Evolutionary conservation across 192 early-diverging fungal species (phyloP).

Genomic region (Backusella australiensis): DNA sequence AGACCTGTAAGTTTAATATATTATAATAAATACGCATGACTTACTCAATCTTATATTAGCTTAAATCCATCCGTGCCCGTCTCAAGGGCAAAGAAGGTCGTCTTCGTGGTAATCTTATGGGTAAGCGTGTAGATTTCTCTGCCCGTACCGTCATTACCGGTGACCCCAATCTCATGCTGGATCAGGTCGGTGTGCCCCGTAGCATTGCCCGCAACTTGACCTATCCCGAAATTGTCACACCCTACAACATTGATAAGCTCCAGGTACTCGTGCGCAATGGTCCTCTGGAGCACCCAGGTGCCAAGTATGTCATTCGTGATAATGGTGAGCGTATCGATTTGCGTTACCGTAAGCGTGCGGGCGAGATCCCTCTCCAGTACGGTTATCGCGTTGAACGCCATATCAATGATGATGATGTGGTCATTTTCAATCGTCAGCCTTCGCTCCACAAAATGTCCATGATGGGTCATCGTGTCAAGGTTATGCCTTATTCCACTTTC

Average conservation of each 20-base stretch:
- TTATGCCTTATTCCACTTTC: slow-evolving; percentile 99
- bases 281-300: slow-evolving; percentile 91
- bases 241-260: slow-evolving; percentile 90
- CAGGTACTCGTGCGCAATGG: slow-evolving; percentile 89
- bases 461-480: slow-evolving; percentile 97
- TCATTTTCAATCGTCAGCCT: slow-evolving; percentile 99
- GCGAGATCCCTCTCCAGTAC: slow-evolving; percentile 78
- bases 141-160: slow-evolving; percentile 99
- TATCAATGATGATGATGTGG: slow-evolving; percentile 90
- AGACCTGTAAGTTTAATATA: slow-evolving; percentile 67
- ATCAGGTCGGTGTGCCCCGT: slow-evolving; percentile 97
- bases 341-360: slow-evolving; percentile 77
- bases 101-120: slow-evolving; percentile 99
- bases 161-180: slow-evolving; percentile 96
- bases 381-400: slow-evolving; percentile 84
- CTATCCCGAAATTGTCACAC: slow-evolving; percentile 95
- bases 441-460: slow-evolving; percentile 99
- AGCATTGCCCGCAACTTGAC: slow-evolving; percentile 97
- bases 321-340: slow-evolving; percentile 93
- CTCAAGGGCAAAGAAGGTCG: slow-evolving; percentile 99
- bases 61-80: slow-evolving; percentile 74
- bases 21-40: background rate
- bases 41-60: background rate
- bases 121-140: slow-evolving; percentile 99
- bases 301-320: slow-evolving; percentile 94